Base-by-base conservation (phyloP, 1,284 basidiomycete genomes). In the Xerocomus nothofagi region DNA sequence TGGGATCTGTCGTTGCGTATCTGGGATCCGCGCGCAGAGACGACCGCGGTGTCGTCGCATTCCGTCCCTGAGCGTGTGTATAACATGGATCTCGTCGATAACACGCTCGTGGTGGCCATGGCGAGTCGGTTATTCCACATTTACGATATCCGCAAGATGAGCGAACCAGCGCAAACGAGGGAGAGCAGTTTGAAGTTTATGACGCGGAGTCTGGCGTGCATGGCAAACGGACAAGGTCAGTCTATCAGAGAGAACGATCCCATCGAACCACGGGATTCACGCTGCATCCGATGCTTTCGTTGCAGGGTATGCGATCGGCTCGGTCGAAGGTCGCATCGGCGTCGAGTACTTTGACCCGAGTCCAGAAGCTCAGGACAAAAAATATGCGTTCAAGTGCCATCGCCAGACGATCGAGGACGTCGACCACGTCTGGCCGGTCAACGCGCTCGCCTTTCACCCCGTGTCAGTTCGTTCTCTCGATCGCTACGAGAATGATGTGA, bases 401-500 rank as follows among this genome's bases (percentile, higher is more conserved):
- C 80, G 96, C 17, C 88, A 93, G 65, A 85, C 89, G 2, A 84
- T 94, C 44, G 86, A 92, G 41, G 91, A 90, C 31, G 87, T 91
- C n/a, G 97, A 99, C 66, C 91, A 94, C 56, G 94, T 98, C n/a
- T 99, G 93, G 83, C 94, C 96, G 0, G 95, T 99, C 56, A 97
- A 98, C 63, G 83, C 90, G 0, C 79, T 99, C 27, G 92, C 92
- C 0, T 99, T 98, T 74, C 93, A 98, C 62, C 93, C 96, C 0
- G 73, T 80, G 80, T 93, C 65, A 56, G 85, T 59, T 21, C 24
- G 43, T n/a, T n/a, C 26, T 10, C 40, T 18, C 12, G 30, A 8
- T 32, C 12, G 29, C 17, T 17, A 34, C 23, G 38, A 50, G 36
- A n/a, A 48, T 47, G 8, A 33, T 32, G 24, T 31, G 48, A 6